Evolutionary conservation across 208 protist genomes (phyloP), one percentile per base, ranked within the genome.

Genomic region (Acanthamoeba royreba): DNA sequence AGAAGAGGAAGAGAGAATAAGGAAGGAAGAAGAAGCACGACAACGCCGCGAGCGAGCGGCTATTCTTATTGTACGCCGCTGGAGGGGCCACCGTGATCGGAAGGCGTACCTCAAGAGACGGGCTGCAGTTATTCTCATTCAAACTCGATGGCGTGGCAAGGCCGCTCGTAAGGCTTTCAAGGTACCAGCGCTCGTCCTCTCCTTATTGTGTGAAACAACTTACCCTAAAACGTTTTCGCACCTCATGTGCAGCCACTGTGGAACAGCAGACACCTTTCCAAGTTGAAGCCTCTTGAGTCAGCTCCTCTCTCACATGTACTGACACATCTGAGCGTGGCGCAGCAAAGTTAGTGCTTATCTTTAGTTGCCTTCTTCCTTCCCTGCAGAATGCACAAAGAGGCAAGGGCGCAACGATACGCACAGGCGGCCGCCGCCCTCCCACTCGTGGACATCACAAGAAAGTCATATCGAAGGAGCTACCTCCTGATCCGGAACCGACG

Each of bases 1-100:
- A 22, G 63, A 81, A 49, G 69, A 81, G n/a, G 38, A 81, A 81
- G 72, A 81, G n/a, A n/a, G n/a, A n/a, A n/a, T n/a, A n/a, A n/a
- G n/a, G n/a, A n/a, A n/a, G 72, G 72, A 49, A 31, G 40, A 81
- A 15, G 40, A 46, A 52, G 28, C 3, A 17, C n/a, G 72, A 81
- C 35, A 25, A 13, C 35, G 72, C 9, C 7, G 42, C 9, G 72
- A 81, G 7, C 9, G 1, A 4, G 72, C 72, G 9, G 72, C 74
- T 38, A 1, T 19, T 22, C 74, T 85, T 15, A 53, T 85, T 4
- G 43, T 2, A 15, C 43, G 42, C 0, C n/a, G 31, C 13, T 85
- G 74, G 74, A 17, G 74, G 0, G 74, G 74, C 5, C 17, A 25
- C 4, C 3, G 15, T 7, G 74, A 11, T 22, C 4, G 74, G n/a